Base-by-base conservation (phyloP, 2,329 filamentous ascomycete genomes). In the Xylariaceae sp. region DNA sequence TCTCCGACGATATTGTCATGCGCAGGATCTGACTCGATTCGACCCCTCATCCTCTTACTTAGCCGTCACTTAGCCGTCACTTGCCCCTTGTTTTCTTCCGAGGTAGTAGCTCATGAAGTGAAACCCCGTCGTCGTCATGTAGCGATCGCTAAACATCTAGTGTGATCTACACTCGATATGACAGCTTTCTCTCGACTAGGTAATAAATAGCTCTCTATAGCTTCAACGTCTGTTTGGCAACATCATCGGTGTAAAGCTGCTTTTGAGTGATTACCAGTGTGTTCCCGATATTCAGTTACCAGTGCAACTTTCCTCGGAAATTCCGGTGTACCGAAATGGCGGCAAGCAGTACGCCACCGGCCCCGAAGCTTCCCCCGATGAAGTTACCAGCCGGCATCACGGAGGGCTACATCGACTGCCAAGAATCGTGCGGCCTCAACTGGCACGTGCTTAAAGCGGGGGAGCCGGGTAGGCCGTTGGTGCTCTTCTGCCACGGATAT, bases 401-500 rank as follows among this genome's bases (percentile, higher is more conserved):
- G 13, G 81, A 84, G 58, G 79, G 80, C 64, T 82, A 82, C 63
- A 69, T 88, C 64, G 76, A 82, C 67, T 85, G 71, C 61, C 68
- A 63, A 7, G 58, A 66, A 1, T 71, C 83, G 51, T 80, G 79
- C 64, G 80, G 81, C 54, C 77, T 89, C 17, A 83, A 77, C 18
- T 86, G 84, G 71, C 86, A 89, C 71, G 71, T 84, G 41, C 76
- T 88, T 15, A 79, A 81, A 65, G 77, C 84, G 13, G 82, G 83
- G 2, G 58, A 68, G 11, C 70, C 67, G 11, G 66, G 73, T 23
- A 77, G 75, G 5, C 85, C 84, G 1, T 76, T 88, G 9, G 73
- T 88, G 7, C 70, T 88, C 5, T 80, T 87, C 53, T 79, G 83
- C 52, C 86, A 88, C 71, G 87, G 87, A 44, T 89, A 83, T 63